A percentile compares a stretch with the other conserved stretches of the same genome.
phyloP scores from a whole-genome alignment of 2,329 filamentous ascomycete genomes.

The Leptodontidium sp. region DNA sequence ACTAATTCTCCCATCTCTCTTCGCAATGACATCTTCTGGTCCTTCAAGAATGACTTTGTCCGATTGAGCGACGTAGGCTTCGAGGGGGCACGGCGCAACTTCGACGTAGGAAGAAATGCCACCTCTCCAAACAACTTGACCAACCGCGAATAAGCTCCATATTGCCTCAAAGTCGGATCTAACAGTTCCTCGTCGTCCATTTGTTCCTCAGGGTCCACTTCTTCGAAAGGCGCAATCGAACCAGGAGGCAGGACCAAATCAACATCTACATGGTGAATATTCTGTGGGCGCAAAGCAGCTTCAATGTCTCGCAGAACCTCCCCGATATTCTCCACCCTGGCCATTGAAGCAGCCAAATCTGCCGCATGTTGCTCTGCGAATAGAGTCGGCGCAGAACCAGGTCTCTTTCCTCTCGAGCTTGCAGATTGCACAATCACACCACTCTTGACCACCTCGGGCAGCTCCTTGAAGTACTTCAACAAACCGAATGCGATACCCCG shows the following conservation, averaged over 20 bases:
- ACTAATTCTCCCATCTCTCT: conserved; percentile 91
- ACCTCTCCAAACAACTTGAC: conserved; percentile 84
- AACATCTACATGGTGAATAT: conserved; percentile 84
- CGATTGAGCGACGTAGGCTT: conserved; percentile 83
- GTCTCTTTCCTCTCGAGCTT: conserved; percentile 57
- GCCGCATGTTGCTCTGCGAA: conserved; percentile 95
- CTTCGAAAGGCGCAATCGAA: conserved; percentile 69
- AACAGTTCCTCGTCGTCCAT: conserved; percentile 68
- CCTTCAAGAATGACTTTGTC: conserved; percentile 77
- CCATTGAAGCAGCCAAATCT: conserved; percentile 85
- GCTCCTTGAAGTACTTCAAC: conserved; percentile 91
- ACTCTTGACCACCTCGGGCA: conserved; percentile 79
- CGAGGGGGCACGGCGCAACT: conserved; percentile 84
- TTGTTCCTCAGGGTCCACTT: conserved; percentile 65
- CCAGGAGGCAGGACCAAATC: conserved; percentile 86
- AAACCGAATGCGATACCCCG: conserved; percentile 91
- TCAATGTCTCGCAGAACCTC: conserved; percentile 79
- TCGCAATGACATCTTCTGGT: conserved; percentile 84
- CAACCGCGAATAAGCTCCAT: conserved; percentile 79
- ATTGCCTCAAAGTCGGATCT: conserved; percentile 71
- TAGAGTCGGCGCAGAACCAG: conserved; percentile 67
- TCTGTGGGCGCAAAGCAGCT: conserved; percentile 80
- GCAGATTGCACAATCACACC: conserved; percentile 65
- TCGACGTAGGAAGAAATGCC: conserved; percentile 86
- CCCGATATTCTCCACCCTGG: conserved; percentile 77